These are phyloP conservation scores for Tricholoma sp. DNA, from an alignment of 768 basidiomycete genomes.

Conservation along the genomic window DNA sequence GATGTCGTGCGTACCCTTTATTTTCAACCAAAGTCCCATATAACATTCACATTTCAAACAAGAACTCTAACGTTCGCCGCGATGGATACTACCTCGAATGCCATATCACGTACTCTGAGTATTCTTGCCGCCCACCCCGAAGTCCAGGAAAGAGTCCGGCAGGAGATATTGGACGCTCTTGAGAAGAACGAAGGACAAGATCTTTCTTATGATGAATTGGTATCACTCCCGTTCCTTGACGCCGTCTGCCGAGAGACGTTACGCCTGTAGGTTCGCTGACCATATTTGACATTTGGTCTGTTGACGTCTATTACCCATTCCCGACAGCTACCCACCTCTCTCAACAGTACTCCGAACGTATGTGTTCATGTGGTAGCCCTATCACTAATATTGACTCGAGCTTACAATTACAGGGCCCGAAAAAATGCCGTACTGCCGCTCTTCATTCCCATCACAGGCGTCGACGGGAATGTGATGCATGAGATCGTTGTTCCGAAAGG, in stretches of 20 bases:
- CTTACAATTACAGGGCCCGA: constrained; percentile 20
- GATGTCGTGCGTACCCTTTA: constrained; percentile 12
- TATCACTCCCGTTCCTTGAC: constrained; percentile 17
- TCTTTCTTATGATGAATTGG: too few relatives aligned
- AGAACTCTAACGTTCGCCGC: constrained; percentile 27
- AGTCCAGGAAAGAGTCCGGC: too few relatives aligned
- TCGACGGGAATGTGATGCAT: constrained; percentile 24
- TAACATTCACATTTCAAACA: not conserved
- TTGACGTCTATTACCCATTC: not conserved
- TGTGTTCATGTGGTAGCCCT: not conserved
- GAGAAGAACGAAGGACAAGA: too few relatives aligned
- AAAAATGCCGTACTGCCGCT: constrained; percentile 30
- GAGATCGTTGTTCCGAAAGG: constrained; percentile 26
- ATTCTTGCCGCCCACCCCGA: too few relatives aligned
- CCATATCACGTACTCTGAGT: constrained; percentile 23
- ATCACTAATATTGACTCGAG: not conserved
- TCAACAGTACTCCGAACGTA: not conserved
- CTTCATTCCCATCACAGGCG: too few relatives aligned
- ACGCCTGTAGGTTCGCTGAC: constrained; percentile 13
- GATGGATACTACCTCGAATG: constrained; percentile 30
- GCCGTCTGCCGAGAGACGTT: constrained; percentile 14
- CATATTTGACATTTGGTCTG: not conserved
- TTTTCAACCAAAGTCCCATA: constrained; percentile 1
- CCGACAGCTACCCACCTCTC: not conserved
- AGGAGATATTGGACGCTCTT: constrained; percentile 15